Evolutionary conservation across 768 basidiomycete species (phyloP), one percentile per base, ranked within the genome.

Genomic region (Guyanaporus albipodus): DNA sequence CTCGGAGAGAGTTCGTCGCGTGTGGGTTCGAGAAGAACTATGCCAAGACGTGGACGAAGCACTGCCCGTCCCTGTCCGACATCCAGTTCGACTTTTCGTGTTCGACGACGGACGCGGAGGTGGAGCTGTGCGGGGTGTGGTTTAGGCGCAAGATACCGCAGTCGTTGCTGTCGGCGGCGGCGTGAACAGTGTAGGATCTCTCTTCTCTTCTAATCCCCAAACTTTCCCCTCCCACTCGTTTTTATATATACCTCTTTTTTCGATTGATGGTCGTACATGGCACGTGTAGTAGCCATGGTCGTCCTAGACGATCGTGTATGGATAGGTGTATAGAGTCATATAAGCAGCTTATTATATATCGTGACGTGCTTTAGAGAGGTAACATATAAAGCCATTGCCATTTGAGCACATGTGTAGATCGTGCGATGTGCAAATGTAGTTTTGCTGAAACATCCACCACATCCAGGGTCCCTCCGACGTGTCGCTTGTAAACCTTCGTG

Each of bases 91-190:
- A 55, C 36, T 65, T 67, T 55, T 60, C 66, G 19, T 56, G 54
- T 19, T 53, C 63, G 37, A 49, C 51, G 43, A 36, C 42, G 6
- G 63, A 67, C 2, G 40, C 39, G 21, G 65, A 65, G 17, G 44
- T 63, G 28, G 66, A 60, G 7, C 46, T 65, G 18, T 65, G 65
- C 36, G 64, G 66, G 26, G 48, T 65, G 26, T 65, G 64, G 64
- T 65, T 65, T 19, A 53, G 56, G 33, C 53, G 63, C 18, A 67
- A 50, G 47, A 31, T 51, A 15, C 44, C 46, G 6, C 14, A 17
- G 55, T 46, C 38, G 17, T 18, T 38, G 9, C 48, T 23, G 14
- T 29, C 14, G 34, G 8, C 4, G 31, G 8, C 15, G 36, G 21
- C 4, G 9, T 15, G 31, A 32, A 8, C n/a, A 2, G 7, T 8